Base-by-base conservation (phyloP, 805 yeast genomes). In the Spathaspora arborariae region DNA sequence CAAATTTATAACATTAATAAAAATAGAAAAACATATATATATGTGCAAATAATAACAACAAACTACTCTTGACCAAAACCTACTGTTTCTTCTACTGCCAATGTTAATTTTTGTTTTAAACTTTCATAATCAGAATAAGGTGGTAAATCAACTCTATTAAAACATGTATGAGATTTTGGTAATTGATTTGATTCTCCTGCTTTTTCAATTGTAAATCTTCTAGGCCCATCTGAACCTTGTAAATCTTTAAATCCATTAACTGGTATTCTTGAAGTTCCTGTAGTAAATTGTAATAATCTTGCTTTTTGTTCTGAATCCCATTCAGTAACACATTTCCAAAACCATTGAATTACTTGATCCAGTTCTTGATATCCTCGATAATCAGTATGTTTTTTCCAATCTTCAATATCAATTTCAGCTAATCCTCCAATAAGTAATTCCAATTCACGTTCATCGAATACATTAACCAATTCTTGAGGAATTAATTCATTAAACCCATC, bases 381-480 rank as follows among this genome's bases (percentile, higher is more conserved):
- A 68, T 94, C 99, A 18, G 99, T 94, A 67, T 94, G 97, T 65
- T 89, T 91, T 72, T 90, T 94, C 99, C 99, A 94, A 74, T 94
- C 99, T 54, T 91, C 97, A 48, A 92, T 87, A 67, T 94, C 99
- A 59, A 94, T 92, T 60, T 94, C 99, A 2, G 97, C 94, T 62
- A 94, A 83, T 67, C 99, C 99, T 65, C 99, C 99, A 68, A 94
- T 94, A 63, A 94, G 79, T 64, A 94, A 75, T 75, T 94, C 99
- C 54, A 94, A 74, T 70, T 94, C 99, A 67, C 97, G 85, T 73
- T 94, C 99, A 69, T 94, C 99, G 64, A 94, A 94, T 39, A 94
- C 99, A 56, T 88, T 89, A 46, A 94, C 96, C 51, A 94, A 74
- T 65, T 94, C 99, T 69, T 91, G 97, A 24, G 99, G 99, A 52